These are phyloP conservation scores for Rhizopogon salebrosus DNA, from an alignment of 768 basidiomycete species.

Conservation along the genomic window DNA sequence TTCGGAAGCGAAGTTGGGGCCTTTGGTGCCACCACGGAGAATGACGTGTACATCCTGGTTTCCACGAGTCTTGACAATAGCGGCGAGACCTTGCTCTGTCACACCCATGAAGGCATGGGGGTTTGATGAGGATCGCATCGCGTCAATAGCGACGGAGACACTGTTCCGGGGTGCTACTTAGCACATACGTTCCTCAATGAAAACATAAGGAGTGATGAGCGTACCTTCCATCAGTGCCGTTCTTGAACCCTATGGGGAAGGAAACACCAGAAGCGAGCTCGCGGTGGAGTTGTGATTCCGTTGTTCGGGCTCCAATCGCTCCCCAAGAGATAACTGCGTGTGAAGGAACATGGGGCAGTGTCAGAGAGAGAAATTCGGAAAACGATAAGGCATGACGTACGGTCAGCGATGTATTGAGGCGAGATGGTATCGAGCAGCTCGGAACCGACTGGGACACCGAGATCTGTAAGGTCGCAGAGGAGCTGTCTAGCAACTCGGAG, in stretches of 20 bases:
- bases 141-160: conserved; percentile 90
- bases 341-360: conserved; percentile 1
- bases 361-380: not conserved
- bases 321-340: conserved; percentile 77
- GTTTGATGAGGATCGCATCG: conserved; percentile 87
- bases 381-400: conserved; percentile 30
- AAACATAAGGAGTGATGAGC: conserved; percentile 1
- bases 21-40: conserved; percentile 86
- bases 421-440: conserved; percentile 86
- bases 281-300: conserved; percentile 94
- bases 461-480: conserved; percentile 83
- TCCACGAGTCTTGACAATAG: conserved; percentile 89
- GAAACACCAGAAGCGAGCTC: conserved; percentile 95
- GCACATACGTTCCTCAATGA: not conserved
- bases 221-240: conserved; percentile 91
- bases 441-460: conserved; percentile 90
- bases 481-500: conserved; percentile 83
- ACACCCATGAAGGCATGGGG: conserved; percentile 97
- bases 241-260: conserved; percentile 99
- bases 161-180: conserved; percentile 24
- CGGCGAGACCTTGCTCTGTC: conserved; percentile 82
- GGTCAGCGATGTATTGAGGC: conserved; percentile 81
- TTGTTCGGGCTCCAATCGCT: conserved; percentile 95
- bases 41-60: conserved; percentile 92
- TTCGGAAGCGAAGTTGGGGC: conserved; percentile 82